Evolutionary conservation across 148 eudicot species (phyloP), one percentile per base, ranked within the genome.

Genomic region (Spergularia marina): DNA sequence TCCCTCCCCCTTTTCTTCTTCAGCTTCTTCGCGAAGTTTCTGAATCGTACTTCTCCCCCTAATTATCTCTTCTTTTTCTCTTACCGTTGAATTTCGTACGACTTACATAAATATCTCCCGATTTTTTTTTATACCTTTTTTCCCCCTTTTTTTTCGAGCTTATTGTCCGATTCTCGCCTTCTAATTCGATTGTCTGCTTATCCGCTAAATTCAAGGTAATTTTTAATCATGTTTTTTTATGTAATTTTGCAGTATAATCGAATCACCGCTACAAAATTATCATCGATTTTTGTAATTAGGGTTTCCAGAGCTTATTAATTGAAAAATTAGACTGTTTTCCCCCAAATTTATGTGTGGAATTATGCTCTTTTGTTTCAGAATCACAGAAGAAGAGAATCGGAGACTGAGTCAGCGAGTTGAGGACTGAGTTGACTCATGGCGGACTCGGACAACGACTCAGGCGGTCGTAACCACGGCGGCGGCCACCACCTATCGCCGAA

Each of bases 361-460:
- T 30, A 30, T 30, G 49, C 49, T 9, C 0, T 6, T 44, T 61
- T 23, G 12, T 23, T 11, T 36, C 36, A 13, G 12, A 59, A 18
- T 59, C 12, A 2, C 36, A 59, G 36, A 8, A 16, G 40, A 30
- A 30, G 23, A 62, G 12, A 63, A 11, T 30, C 1, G 13, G 2
- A 23, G 23, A 30, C 7, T 17, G 17, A 25, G 10, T 21, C 3
- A 52, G 9, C 57, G 12, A 74, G 61, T 63, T 3, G 53, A 7
- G 41, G 10, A 5, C 34, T 15, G 47, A 53, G 70, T 62, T 74
- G 75, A 80, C 14, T 61, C 72, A 88, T 88, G 91, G 91, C 82
- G 20, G 91, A 88, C 73, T 88, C 91, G 10, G 91, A 88, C 80
- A 86, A 88, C 76, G 91, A 88, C 58, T 88, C 89, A 7, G 89